Conservation (phyloP, 2,329 filamentous ascomycete genomes). For the Beauveria brongniartii region DNA sequence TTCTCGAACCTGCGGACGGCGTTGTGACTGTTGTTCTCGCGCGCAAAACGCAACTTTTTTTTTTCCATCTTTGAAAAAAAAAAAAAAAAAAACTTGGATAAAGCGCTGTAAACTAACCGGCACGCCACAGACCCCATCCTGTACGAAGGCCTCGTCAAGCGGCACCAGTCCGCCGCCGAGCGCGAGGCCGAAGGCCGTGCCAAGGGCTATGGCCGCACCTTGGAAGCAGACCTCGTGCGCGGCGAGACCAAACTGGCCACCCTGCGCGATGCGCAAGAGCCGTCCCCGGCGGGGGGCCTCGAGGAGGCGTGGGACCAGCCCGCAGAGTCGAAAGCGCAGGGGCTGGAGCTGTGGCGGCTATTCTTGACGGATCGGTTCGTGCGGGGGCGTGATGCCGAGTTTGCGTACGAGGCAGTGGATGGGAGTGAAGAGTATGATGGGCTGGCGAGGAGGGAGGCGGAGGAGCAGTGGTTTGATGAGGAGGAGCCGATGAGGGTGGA, state of each 20-base stretch:
- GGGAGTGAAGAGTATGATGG: constrained; percentile 63
- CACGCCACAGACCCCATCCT: constrained; percentile 57
- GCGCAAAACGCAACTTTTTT: no score
- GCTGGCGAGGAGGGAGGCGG: constrained; percentile 47
- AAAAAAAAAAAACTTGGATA: not conserved
- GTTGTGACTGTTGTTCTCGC: not conserved
- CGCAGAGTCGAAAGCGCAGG: constrained; percentile 49
- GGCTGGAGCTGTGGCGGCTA: constrained; percentile 58
- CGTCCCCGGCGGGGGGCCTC: constrained; percentile 24
- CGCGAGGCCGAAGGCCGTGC: constrained; percentile 62
- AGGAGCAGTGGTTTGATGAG: constrained; percentile 74
- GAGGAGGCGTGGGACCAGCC: constrained; percentile 23
- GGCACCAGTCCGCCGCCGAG: constrained; percentile 66
- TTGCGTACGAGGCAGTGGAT: constrained; percentile 68
- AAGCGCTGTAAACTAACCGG: not conserved
- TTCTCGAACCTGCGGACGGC: not conserved
- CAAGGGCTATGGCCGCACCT: constrained; percentile 70
- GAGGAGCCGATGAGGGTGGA: constrained; percentile 56
- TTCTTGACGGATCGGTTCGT: constrained; percentile 71
- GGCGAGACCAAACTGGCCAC: constrained; percentile 68
- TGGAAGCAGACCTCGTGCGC: constrained; percentile 69
- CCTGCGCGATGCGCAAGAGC: constrained; percentile 16
- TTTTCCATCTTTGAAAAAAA: not conserved
- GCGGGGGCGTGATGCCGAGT: constrained; percentile 65
- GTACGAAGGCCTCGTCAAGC: constrained; percentile 72